Evolutionary conservation across 1,284 basidiomycete species (phyloP).

Genomic region (Thelephora terrestris): DNA sequence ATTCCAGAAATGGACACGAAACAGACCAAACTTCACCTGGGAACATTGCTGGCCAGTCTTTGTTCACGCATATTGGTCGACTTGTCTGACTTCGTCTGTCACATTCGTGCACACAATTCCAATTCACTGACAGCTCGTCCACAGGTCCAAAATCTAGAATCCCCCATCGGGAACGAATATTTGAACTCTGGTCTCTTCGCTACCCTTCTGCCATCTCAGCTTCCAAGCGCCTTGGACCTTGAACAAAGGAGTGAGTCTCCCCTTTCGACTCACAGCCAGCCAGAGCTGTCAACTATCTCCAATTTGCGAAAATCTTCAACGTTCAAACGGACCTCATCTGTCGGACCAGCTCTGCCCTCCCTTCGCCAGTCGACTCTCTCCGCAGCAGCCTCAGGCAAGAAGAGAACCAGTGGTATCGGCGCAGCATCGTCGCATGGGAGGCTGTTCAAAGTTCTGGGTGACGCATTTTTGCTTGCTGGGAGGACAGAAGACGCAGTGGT

Average conservation of each 20-base stretch:
- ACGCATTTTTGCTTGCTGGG: conserved; percentile 80
- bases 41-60: conserved; percentile 77
- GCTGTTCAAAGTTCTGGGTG: conserved; percentile 80
- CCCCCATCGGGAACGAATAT: conserved; percentile 65
- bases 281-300: conserved; percentile 38
- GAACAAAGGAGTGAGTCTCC: conserved; percentile 32
- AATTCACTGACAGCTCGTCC: conserved; percentile 10
- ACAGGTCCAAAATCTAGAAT: conserved; percentile 58
- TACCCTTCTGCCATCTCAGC: conserved; percentile 40
- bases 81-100: conserved; percentile 65
- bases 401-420: conserved; percentile 51
- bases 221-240: conserved; percentile 44
- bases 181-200: conserved; percentile 58
- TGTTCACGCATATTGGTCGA: conserved; percentile 79
- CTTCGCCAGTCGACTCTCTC: conserved; percentile 41
- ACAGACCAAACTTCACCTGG: conserved; percentile 70
- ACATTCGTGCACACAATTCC: conserved; percentile 9
- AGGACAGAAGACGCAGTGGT: conserved; percentile 69
- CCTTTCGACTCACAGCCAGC: conserved; percentile 43
- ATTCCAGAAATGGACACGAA: conserved; percentile 71
- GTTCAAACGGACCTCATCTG: conserved; percentile 45
- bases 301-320: conserved; percentile 27
- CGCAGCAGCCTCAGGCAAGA: conserved; percentile 34
- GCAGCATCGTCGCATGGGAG: conserved; percentile 67
- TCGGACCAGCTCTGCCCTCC: conserved; percentile 23